phyloP scores from a whole-genome alignment of 768 basidiomycete species.

The Boletellus ananiceps region DNA sequence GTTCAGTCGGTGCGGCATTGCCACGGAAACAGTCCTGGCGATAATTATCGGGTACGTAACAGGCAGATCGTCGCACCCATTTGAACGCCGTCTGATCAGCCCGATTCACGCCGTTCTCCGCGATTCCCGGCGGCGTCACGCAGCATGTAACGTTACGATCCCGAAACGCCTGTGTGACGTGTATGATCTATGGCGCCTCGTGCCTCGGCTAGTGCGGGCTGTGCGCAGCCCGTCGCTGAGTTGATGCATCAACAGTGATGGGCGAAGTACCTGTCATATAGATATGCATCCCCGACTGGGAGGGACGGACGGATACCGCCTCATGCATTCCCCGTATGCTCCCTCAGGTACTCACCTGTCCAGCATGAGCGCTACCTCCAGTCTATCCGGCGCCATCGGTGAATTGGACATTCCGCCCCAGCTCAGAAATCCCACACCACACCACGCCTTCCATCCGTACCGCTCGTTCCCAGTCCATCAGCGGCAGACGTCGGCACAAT shows the following conservation, averaged over 20 bases:
- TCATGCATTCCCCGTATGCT: conserved; percentile 28
- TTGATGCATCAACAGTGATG: conserved; percentile 24
- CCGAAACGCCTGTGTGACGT: conserved; percentile 30
- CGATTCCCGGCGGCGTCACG: conserved; percentile 20
- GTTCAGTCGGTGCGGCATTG: conserved; percentile 3
- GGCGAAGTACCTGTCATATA: conserved; percentile 23
- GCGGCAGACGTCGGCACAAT: conserved; percentile 20
- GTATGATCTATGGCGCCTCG: conserved; percentile 26
- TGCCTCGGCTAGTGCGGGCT: conserved; percentile 27
- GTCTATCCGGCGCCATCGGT: conserved; percentile 62
- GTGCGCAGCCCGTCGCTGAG: conserved; percentile 26
- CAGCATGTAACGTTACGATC: conserved; percentile 25
- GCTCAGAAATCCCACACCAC: conserved; percentile 27
- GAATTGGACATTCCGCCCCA: conserved; percentile 42
- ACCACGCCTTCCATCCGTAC: conserved; percentile 25
- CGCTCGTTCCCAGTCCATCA: conserved; percentile 20
- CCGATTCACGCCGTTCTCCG: conserved; percentile 23
- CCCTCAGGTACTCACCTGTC: conserved; percentile 38
- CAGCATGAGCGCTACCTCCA: conserved; percentile 41
- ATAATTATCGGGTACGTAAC: conserved; percentile 23
- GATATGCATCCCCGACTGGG: conserved; percentile 35
- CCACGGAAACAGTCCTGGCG: conserved; percentile 13
- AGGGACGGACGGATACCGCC: conserved; percentile 37
- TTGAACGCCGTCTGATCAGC: conserved; percentile 24
- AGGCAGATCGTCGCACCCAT: conserved; percentile 18